Base-by-base conservation (phyloP, 495 filamentous ascomycete genomes). In the Talaromyces proteolyticus region DNA sequence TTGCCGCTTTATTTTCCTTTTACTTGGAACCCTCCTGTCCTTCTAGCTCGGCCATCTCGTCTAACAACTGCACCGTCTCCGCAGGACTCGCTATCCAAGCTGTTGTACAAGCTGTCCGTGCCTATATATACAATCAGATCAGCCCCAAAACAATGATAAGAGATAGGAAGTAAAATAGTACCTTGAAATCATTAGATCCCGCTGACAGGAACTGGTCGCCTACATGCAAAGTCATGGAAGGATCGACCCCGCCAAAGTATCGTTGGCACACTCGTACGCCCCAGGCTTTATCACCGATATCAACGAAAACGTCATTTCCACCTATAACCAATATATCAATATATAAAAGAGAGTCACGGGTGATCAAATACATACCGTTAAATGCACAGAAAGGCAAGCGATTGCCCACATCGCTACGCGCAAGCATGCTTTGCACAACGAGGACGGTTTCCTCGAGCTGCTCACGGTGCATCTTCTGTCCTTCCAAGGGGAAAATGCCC, bases 211-310 rank as follows among this genome's bases (percentile, higher is more conserved):
- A 99, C 70, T 99, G 93, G 64, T 99, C 93, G 22, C 91, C 90
- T 23, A 96, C 85, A 63, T 96, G 91, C 42, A 95, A 68, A 0
- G 86, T 89, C 54, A 77, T 79, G 41, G 69, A 65, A 12, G 76
- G 81, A 36, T 78, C 75, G 44, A 88, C 84, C 8, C 77, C 79
- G 5, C 84, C 88, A 58, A 97, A 95, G 70, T 90, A 99, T n/a
- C 80, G 75, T 71, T 97, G 93, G 50, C 89, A 95, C 0, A 87
- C 89, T 10, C 87, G 72, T 19, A 99, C 94, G 51, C 94, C 94
- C 84, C 89, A 92, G 37, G 85, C 86, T 63, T 99, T 99, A 65
- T 99, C 94, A 43, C 94, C 94, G 57, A 99, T 96, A 67, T 99
- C 94, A 34, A 99, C 92, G 61, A 99, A 99, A 19, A 96, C 89